Percentiles rank a stretch among this genome's conserved stretches.
phyloP scores from a whole-genome alignment of 177 flowering plant species.

The Vitis hybrid region DNA sequence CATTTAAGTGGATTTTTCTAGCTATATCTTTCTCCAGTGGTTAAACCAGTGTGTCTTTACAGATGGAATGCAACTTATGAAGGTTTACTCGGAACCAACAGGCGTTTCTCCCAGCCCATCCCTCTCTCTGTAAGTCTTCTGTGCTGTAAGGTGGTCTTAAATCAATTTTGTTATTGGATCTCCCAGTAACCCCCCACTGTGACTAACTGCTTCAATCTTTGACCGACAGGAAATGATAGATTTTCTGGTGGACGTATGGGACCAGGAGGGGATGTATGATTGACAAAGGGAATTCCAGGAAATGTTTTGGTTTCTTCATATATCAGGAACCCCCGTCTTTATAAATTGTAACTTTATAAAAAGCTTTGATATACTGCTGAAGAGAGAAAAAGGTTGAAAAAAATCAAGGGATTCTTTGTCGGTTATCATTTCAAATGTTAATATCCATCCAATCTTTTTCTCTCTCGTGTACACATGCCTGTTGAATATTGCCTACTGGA shows the following conservation, averaged over 20 bases:
- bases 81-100: slow-evolving; percentile 70
- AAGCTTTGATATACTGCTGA: neutral
- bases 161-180: neutral
- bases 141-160: neutral
- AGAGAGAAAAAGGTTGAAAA: neutral
- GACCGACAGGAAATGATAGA: slow-evolving; percentile 54
- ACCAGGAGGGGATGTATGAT: slow-evolving; percentile 62
- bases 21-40: neutral
- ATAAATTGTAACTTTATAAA: neutral
- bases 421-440: too few species aligned
- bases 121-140: slow-evolving; percentile 71
- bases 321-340: neutral
- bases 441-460: too few species aligned
- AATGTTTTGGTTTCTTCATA: neutral
- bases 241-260: slow-evolving; percentile 67
- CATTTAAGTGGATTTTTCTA: neutral
- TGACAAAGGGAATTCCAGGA: slow-evolving; percentile 17
- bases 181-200: too few species aligned
- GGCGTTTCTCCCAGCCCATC: slow-evolving; percentile 64
- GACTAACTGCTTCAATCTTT: slow-evolving; percentile 6
- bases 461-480: too few species aligned
- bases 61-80: slow-evolving; percentile 85
- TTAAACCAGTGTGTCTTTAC: slow-evolving; percentile 17
- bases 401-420: too few species aligned
- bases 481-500: too few species aligned